Evolutionary conservation across 2,329 filamentous ascomycete genomes (phyloP), one percentile per base, ranked within the genome.

Genomic region (Exophiala spinifera): DNA sequence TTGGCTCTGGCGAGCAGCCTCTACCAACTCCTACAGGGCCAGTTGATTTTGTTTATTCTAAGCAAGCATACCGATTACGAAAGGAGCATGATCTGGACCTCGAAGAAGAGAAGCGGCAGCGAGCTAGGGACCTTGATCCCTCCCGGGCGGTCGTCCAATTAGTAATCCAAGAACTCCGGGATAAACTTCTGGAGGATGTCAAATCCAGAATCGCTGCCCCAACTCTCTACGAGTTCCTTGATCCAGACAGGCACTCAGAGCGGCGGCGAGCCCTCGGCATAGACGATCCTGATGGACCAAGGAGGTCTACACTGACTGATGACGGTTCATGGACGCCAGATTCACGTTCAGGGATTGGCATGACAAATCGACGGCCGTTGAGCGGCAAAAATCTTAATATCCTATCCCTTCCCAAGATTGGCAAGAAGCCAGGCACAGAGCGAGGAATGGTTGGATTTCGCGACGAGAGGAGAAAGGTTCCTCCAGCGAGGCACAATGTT

Each of bases 101-200:
- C 6, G 91, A 96, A 66, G 88, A 94, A 62, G 92, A 97, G 70
- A 96, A 94, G 74, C 86, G 84, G 66, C 87, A 92, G 64, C 80
- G 92, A 49, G 91, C 91, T 15, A 86, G 87, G 66, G 87, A 95
- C 67, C 83, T 96, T 61, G 92, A 99, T 70, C 92, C 94, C n/a
- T 89, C 92, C 3, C 75, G 79, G 46, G 92, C 95, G 67, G 92
- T 94, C 31, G 78, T 91, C 36, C 85, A 91, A 57, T 81, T 88
- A 42, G 81, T 96, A 49, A 82, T 87, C 48, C 82, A 84, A 49
- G 91, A 97, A 69, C 77, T 99, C 67, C 85, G 83, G 55, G 88
- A 95, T 67, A 94, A 95, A 69, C 76, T 99, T 33, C 84, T 97
- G 59, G 84, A 88, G 61, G 91, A 96, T 68, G 88, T 97, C 66